Conservation (phyloP, 148 eudicot genomes). For the Tetragonia tetragonoides region DNA sequence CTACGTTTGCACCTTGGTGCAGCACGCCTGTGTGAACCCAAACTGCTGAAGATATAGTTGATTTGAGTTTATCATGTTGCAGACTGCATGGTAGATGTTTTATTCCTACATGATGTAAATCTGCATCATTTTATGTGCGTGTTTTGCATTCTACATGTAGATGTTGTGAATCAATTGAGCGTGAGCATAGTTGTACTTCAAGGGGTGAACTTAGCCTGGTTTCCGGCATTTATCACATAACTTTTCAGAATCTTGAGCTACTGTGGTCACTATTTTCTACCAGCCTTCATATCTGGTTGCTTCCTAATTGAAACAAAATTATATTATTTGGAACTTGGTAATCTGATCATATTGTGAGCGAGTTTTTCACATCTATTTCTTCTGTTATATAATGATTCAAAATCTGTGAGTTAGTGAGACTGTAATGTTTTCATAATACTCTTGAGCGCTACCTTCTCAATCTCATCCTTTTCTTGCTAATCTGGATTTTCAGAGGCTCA, state of each 20-base stretch:
- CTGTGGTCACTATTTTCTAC: not conserved
- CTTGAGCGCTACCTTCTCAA: not conserved
- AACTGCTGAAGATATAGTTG: too few relatives aligned
- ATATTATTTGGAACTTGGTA: not conserved
- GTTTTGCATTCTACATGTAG: not conserved
- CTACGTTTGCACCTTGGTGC: too few relatives aligned
- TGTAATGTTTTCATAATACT: not conserved
- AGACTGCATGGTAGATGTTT: too few relatives aligned
- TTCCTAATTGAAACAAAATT: too few relatives aligned
- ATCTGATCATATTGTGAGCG: not conserved
- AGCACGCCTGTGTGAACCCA: too few relatives aligned
- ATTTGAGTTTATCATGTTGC: too few relatives aligned
- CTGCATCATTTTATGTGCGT: not conserved
- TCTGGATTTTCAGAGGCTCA: conserved; percentile 50
- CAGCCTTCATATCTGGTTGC: not conserved
- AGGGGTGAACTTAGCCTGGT: not conserved
- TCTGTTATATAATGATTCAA: not conserved
- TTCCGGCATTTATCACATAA: not conserved
- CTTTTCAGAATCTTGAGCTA: not conserved
- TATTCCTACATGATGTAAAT: not conserved
- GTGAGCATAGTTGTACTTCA: not conserved
- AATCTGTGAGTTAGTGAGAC: not conserved
- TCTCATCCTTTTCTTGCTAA: conserved; percentile 10
- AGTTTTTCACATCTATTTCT: not conserved
- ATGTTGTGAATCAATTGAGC: too few relatives aligned